A percentile compares a stretch with the other conserved stretches of the same genome.
These are phyloP conservation scores for Melaleuca quinquenervia DNA, from an alignment of 345 rosid genomes.

Conservation along the genomic window DNA sequence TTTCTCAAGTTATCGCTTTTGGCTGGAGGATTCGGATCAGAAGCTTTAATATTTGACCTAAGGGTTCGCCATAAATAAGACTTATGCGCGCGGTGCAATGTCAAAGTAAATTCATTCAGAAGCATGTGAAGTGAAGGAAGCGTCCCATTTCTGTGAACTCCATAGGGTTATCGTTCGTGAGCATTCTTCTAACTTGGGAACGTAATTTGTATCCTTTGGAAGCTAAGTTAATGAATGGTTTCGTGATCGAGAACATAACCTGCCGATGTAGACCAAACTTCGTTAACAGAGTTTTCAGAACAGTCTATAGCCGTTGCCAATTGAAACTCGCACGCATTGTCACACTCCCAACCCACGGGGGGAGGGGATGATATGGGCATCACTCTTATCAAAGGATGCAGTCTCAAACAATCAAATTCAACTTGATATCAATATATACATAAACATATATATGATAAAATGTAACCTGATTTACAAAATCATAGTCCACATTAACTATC, in stretches of 20 bases:
- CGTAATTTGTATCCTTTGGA: background rate
- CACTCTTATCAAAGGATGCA: too few relatives aligned
- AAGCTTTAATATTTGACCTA: too few relatives aligned
- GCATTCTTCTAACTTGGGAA: background rate
- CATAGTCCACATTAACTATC: too few relatives aligned
- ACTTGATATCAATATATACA: too few relatives aligned
- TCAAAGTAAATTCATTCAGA: background rate
- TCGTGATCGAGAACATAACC: background rate
- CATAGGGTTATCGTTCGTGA: background rate
- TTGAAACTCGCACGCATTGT: background rate
- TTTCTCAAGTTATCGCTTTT: too few relatives aligned
- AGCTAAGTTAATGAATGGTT: background rate
- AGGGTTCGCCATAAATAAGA: background rate
- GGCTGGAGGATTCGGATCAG: too few relatives aligned
- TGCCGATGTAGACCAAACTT: background rate
- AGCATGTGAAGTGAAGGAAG: background rate
- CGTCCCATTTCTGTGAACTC: background rate
- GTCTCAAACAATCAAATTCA: too few relatives aligned
- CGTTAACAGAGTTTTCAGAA: background rate
- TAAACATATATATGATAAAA: too few relatives aligned
- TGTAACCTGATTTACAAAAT: too few relatives aligned
- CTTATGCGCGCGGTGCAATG: background rate
- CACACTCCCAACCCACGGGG: too few relatives aligned
- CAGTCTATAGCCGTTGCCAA: background rate
- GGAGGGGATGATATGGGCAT: too few relatives aligned